These are phyloP conservation scores for Castanea mollissima DNA, from an alignment of 306 rosid genomes.

Conservation along the genomic window DNA sequence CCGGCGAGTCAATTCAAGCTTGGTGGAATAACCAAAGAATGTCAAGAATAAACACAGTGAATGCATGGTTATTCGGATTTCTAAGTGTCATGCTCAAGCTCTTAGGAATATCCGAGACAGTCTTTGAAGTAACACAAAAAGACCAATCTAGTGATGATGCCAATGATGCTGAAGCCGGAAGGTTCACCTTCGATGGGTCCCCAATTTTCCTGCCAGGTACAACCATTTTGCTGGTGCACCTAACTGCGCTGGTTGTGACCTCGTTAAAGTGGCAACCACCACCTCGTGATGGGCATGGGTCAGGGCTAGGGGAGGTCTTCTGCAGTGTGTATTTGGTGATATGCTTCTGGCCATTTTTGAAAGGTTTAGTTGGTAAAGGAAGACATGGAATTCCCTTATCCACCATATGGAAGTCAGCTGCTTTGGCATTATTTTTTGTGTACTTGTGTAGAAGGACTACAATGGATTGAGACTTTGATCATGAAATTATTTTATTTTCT, in stretches of 20 bases:
- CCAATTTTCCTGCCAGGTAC: conserved; percentile 55
- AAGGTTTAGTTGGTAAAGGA: conserved; percentile 55
- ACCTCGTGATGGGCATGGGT: conserved; percentile 10
- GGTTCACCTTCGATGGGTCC: conserved; percentile 51
- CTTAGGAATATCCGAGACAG: conserved; percentile 37
- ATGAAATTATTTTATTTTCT: not conserved
- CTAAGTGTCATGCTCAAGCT: conserved; percentile 35
- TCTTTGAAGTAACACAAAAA: conserved; percentile 59
- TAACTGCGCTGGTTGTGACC: conserved; percentile 32
- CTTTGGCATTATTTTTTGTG: conserved; percentile 41
- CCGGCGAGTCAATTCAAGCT: conserved; percentile 39
- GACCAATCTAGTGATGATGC: conserved; percentile 21
- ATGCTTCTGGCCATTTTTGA: conserved; percentile 55
- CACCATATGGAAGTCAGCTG: conserved; percentile 40
- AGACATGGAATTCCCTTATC: conserved; percentile 56
- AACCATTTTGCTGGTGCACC: conserved; percentile 52
- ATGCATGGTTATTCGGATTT: conserved; percentile 45
- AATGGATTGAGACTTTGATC: not conserved
- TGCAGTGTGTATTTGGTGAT: conserved; percentile 43
- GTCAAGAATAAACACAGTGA: conserved; percentile 41
- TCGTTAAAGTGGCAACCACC: conserved; percentile 24
- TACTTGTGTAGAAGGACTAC: conserved; percentile 16
- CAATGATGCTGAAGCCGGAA: conserved; percentile 25
- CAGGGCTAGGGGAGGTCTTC: conserved; percentile 45
- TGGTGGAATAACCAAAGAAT: conserved; percentile 84